These are phyloP conservation scores for Dalbergia oliveri DNA, from an alignment of 306 rosid genomes.

Conservation along the genomic window DNA sequence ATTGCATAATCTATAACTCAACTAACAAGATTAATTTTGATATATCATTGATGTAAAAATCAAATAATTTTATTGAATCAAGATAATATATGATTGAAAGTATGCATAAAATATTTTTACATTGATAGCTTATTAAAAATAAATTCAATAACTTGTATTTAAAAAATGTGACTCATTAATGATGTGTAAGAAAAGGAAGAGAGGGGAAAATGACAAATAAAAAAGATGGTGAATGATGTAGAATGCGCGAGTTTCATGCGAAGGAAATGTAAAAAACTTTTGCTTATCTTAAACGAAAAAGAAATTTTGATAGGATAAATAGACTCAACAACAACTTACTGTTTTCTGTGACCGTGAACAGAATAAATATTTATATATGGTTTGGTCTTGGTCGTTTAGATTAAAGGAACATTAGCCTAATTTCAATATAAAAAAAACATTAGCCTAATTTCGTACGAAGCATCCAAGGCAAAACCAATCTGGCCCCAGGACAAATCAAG, in stretches of 20 bases:
- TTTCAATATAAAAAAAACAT: too few species aligned
- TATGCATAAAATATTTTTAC: too few species aligned
- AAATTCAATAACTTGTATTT: too few species aligned
- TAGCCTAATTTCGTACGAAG: constrained; percentile 47
- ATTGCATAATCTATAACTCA: too few species aligned
- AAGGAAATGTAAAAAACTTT: constrained; percentile 8
- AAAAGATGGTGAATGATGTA: background rate
- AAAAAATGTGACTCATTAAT: background rate
- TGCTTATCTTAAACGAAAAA: background rate
- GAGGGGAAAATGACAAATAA: background rate
- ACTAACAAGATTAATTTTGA: too few species aligned
- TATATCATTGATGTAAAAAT: too few species aligned
- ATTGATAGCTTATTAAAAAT: too few species aligned
- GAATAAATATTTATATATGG: background rate
- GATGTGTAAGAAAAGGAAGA: background rate
- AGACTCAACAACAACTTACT: constrained; percentile 5
- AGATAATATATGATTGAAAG: too few species aligned
- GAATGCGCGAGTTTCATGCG: background rate
- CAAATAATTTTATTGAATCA: too few species aligned
- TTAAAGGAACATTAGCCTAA: constrained; percentile 30
- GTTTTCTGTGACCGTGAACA: background rate
- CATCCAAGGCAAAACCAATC: constrained; percentile 41
- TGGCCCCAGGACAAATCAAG: constrained; percentile 7
- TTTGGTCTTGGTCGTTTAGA: background rate
- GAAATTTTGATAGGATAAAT: constrained; percentile 19